Conservation (phyloP, 78 protist genomes). For the Planoprotostelium fungivorum region DNA sequence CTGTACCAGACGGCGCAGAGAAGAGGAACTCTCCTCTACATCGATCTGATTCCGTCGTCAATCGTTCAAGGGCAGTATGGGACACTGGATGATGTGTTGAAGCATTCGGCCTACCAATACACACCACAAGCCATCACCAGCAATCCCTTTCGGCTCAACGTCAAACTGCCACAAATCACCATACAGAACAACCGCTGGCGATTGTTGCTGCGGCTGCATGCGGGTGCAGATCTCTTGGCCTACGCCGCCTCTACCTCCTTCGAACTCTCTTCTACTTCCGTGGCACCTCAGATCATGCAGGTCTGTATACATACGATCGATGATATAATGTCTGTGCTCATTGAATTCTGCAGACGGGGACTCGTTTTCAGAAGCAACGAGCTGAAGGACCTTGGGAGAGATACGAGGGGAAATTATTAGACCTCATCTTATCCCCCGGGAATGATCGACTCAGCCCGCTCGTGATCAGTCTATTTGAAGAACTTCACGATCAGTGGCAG, state of each 20-base stretch:
- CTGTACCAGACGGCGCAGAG: not conserved
- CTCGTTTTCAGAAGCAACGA: not conserved
- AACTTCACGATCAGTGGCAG: too few species aligned
- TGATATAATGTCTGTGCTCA: not conserved
- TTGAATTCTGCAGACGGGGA: not conserved
- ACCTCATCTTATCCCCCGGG: not conserved
- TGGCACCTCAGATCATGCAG: not conserved
- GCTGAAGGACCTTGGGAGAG: not conserved
- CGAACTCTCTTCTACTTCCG: not conserved
- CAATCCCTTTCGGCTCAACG: not conserved
- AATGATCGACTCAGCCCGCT: not conserved
- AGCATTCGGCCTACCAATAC: not conserved
- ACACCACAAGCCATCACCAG: not conserved
- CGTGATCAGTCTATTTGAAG: not conserved
- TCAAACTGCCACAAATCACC: not conserved
- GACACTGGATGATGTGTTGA: not conserved
- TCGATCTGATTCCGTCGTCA: not conserved
- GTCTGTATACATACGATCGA: not conserved
- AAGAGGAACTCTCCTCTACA: not conserved
- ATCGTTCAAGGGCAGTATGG: too few species aligned
- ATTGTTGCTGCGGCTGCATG: not conserved
- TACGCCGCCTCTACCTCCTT: not conserved
- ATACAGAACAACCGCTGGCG: not conserved
- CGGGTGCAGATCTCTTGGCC: not conserved
- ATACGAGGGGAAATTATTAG: not conserved